Percentiles rank a stretch among this genome's conserved stretches.
Evolutionary conservation across 139 green algal genomes (phyloP).

Genomic region (Chlamydomonas sp.): DNA sequence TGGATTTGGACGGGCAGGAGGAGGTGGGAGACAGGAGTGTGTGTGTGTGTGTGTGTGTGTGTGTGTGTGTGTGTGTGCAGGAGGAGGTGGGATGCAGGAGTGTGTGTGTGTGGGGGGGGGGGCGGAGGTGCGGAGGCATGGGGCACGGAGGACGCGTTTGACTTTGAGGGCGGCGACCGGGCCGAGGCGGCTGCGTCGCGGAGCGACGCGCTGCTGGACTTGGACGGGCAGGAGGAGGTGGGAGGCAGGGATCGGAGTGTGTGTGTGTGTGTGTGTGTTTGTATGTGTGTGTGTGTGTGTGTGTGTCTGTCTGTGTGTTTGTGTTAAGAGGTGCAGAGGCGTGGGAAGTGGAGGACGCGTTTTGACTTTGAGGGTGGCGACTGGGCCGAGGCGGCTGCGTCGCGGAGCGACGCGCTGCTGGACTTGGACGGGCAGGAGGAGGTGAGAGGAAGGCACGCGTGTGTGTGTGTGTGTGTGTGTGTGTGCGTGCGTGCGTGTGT

Average conservation of each 20-base stretch:
- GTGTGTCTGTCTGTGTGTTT: too few relatives aligned
- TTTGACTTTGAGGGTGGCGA: slow-evolving; percentile 25
- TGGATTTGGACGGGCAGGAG: background rate
- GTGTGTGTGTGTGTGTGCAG: too few relatives aligned
- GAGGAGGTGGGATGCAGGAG: background rate
- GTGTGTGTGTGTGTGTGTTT: too few relatives aligned
- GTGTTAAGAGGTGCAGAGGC: too few relatives aligned
- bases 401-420: too few relatives aligned
- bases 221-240: too few relatives aligned
- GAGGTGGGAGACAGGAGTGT: background rate
- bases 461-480: slow-evolving; percentile 4
- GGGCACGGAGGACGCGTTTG: too few relatives aligned
- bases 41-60: background rate
- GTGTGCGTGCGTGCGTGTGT: background rate
- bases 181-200: slow-evolving; percentile 36
- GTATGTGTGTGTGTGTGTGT: too few relatives aligned
- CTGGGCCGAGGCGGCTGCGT: slow-evolving; percentile 19
- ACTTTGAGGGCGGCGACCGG: slow-evolving; percentile 2
- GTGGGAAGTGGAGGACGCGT: too few relatives aligned
- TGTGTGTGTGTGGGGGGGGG: slow-evolving; percentile 21
- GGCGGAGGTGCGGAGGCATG: slow-evolving; percentile 19
- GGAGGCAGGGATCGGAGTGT: too few relatives aligned
- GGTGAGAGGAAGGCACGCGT: background rate
- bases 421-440: slow-evolving; percentile 33
- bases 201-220: slow-evolving; percentile 4